Base-by-base conservation (phyloP, 1,284 basidiomycete genomes). In the Tilletia walkeri region DNA sequence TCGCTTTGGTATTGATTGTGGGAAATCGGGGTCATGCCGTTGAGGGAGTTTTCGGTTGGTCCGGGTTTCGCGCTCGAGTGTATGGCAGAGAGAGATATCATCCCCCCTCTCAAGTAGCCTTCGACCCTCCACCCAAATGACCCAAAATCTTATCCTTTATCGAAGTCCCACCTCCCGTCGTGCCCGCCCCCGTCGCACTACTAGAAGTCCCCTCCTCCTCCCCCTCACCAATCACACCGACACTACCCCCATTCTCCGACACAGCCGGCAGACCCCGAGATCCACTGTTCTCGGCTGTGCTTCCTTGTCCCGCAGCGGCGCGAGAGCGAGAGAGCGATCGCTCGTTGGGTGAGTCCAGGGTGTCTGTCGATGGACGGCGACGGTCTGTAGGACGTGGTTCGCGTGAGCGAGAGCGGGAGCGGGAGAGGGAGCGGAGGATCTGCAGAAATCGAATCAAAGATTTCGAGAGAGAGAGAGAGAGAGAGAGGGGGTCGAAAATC, bases 351-450 rank as follows among this genome's bases (percentile, higher is more conserved):
- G 9, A 9, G 41, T 45, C 41, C 9, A 45, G 6, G 12, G 24
- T 30, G 3, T 61, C 56, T 16, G 34, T 30, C 20, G 56, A 61
- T 10, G 56, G 56, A 7, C 56, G 56, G 3, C 56, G 56, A 30
- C 56, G 56, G 24, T 61, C 56, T 5, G 34, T 36, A 9, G 56
- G 56, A 9, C 56, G 20, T 16, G 56, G 56, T 30, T 61, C 56
- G 56, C 56, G 56, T 14, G 56, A 61, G 24, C 56, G 56, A 10
- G 56, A 61, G 2, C 56, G 56, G 14, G 56, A 61, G 20, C 56
- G 16, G 24, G 56, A 61, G 56, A 61, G 56, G 14, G 56, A 61
- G 20, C 56, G 56, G 9, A 61, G 24, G 56, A 61, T 61, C 56
- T 61, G 53, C 24, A 4, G 18, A 30, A 24, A 56, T 56, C 16